phyloP scores from a whole-genome alignment of 2,329 filamentous ascomycete species.

The Penicillium janthinellum region DNA sequence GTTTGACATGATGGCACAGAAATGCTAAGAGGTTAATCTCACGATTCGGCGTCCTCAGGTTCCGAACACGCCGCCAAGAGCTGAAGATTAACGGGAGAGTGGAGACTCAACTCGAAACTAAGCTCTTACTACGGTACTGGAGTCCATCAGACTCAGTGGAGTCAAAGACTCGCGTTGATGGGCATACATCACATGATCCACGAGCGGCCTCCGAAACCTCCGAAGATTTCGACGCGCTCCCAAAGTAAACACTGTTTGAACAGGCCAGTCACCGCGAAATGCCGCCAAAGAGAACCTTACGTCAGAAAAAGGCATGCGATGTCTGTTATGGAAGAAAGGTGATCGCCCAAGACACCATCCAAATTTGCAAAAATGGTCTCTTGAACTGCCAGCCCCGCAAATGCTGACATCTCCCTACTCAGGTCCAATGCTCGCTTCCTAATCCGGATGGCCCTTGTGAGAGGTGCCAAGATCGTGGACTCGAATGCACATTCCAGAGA shows the following conservation, averaged over 20 bases:
- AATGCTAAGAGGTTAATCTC: not conserved
- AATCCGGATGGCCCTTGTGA: constrained; percentile 17
- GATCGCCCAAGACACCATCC: not conserved
- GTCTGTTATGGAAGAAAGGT: constrained; percentile 20
- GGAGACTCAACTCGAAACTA: not conserved
- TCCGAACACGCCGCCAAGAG: not conserved
- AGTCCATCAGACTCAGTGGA: not conserved
- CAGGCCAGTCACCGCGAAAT: constrained; percentile 2
- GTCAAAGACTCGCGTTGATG: not conserved
- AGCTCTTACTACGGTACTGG: not conserved
- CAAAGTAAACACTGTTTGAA: not conserved
- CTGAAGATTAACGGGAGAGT: not conserved
- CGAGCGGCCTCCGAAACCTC: constrained; percentile 15
- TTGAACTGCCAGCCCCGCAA: not conserved
- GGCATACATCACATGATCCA: not conserved
- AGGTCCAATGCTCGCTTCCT: constrained; percentile 18
- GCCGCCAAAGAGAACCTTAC: constrained; percentile 11
- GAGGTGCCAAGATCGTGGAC: constrained; percentile 15
- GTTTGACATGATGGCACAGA: not conserved
- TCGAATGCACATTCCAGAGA: constrained; percentile 22
- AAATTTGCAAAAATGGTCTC: not conserved
- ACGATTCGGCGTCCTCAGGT: not conserved
- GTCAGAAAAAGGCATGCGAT: constrained; percentile 22
- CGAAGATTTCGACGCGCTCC: not conserved
- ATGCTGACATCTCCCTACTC: not conserved